phyloP scores from a whole-genome alignment of 1,284 basidiomycete species.

The Anthracocystis walkeri region DNA sequence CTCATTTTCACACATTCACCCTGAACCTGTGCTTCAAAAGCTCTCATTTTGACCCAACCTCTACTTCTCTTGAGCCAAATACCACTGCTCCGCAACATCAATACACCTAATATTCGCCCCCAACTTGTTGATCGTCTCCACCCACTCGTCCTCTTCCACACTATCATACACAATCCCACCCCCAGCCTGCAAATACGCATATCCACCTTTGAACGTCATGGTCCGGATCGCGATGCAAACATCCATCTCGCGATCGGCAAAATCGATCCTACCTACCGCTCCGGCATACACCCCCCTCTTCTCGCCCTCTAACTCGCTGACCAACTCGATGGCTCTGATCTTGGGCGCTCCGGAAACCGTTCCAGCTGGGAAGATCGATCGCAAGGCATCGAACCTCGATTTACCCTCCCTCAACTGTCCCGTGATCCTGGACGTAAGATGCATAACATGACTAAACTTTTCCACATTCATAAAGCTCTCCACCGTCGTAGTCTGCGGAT shows the following conservation, averaged over 20 bases:
- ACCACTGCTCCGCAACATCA: slow-evolving; percentile 79
- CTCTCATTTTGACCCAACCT: neutral
- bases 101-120: slow-evolving; percentile 87
- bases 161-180: slow-evolving; percentile 98
- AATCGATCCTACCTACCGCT: slow-evolving; percentile 96
- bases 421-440: slow-evolving; percentile 94
- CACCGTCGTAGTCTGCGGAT: slow-evolving; percentile 93
- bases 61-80: slow-evolving; percentile 23
- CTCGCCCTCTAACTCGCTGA: slow-evolving; percentile 88
- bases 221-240: slow-evolving; percentile 99
- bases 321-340: slow-evolving; percentile 96
- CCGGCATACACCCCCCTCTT: slow-evolving; percentile 95
- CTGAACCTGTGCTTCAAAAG: neutral
- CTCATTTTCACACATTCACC: neutral
- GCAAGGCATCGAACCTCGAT: slow-evolving; percentile 95
- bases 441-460: slow-evolving; percentile 98
- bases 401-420: slow-evolving; percentile 85
- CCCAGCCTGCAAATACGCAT: slow-evolving; percentile 89
- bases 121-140: slow-evolving; percentile 95
- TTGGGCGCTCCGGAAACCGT: slow-evolving; percentile 99
- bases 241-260: slow-evolving; percentile 93
- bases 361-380: slow-evolving; percentile 98
- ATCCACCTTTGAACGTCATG: slow-evolving; percentile 95
- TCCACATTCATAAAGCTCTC: slow-evolving; percentile 94
- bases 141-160: slow-evolving; percentile 95